Evolutionary conservation across 129 eudicot genomes (phyloP).

Genomic region (Artemisia annua): DNA sequence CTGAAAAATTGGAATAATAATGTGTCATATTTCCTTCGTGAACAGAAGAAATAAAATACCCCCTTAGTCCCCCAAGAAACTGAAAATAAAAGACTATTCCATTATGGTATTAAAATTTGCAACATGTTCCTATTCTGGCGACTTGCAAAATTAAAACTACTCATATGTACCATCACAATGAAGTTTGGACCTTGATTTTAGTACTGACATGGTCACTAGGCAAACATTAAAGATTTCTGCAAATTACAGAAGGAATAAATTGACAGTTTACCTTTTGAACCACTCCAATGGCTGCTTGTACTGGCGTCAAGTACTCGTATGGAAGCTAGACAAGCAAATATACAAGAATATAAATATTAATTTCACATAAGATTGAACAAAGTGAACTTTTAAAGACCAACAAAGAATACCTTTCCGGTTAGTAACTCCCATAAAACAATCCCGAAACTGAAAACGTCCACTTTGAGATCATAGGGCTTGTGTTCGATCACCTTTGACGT

Average conservation of each 20-base stretch:
- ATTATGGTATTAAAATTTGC: not conserved
- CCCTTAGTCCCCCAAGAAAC: not conserved
- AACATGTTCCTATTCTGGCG: not conserved
- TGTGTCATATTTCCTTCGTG: not conserved
- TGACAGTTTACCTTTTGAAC: slow-evolving; percentile 78
- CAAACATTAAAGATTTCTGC: too few relatives aligned
- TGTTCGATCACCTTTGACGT: slow-evolving; percentile 83
- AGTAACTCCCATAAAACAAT: slow-evolving; percentile 90
- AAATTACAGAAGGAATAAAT: not conserved
- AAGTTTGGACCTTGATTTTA: slow-evolving; percentile 3
- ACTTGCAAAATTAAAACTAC: not conserved
- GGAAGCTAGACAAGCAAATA: slow-evolving; percentile 66
- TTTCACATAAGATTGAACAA: not conserved
- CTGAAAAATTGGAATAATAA: slow-evolving; percentile 39
- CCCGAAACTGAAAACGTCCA: slow-evolving; percentile 89
- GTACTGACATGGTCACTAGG: not conserved
- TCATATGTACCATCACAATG: not conserved
- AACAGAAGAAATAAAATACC: not conserved
- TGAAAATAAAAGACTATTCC: slow-evolving; percentile 1
- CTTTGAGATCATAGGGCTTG: slow-evolving; percentile 96
- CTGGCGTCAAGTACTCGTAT: slow-evolving; percentile 83
- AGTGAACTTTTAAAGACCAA: not conserved
- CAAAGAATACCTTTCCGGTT: slow-evolving; percentile 76
- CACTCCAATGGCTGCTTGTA: slow-evolving; percentile 97
- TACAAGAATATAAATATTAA: not conserved